Conservation (phyloP, 257 asterid genomes). For the Euphrasia confusa region DNA sequence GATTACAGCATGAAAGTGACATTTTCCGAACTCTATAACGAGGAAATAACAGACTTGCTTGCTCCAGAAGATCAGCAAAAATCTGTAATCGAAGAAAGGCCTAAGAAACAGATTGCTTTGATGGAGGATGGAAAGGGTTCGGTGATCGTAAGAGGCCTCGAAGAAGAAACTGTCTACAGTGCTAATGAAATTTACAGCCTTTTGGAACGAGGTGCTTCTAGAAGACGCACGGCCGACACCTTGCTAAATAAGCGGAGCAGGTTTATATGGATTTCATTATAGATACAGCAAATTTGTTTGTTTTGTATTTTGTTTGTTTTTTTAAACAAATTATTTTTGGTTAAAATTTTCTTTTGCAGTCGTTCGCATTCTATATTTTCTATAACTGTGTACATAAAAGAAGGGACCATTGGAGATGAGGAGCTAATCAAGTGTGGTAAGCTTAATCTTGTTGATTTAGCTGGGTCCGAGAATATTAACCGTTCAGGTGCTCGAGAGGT, state of each 20-base stretch:
- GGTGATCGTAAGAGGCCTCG: slow-evolving; percentile 77
- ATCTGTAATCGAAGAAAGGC: slow-evolving; percentile 58
- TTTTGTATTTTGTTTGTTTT: neutral
- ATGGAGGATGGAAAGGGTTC: slow-evolving; percentile 86
- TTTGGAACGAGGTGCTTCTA: slow-evolving; percentile 76
- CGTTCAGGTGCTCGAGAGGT: slow-evolving; percentile 93
- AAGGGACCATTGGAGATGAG: slow-evolving; percentile 66
- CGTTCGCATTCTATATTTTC: slow-evolving; percentile 86
- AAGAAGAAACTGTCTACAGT: slow-evolving; percentile 80
- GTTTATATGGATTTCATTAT: slow-evolving; percentile 26
- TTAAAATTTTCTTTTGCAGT: slow-evolving; percentile 36
- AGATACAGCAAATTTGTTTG: neutral
- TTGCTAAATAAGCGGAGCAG: slow-evolving; percentile 76
- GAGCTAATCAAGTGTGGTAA: slow-evolving; percentile 84
- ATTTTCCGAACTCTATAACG: slow-evolving; percentile 76
- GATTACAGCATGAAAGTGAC: slow-evolving; percentile 83
- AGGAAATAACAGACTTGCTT: slow-evolving; percentile 68
- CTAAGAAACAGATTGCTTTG: slow-evolving; percentile 51
- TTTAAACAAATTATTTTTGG: neutral
- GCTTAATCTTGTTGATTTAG: slow-evolving; percentile 88
- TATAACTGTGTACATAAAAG: slow-evolving; percentile 69
- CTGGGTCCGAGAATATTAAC: slow-evolving; percentile 80
- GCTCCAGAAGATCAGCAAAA: slow-evolving; percentile 57
- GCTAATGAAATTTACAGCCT: slow-evolving; percentile 74
- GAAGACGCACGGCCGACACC: slow-evolving; percentile 80